Conservation (phyloP, 164 flowering plant genomes). For the Dillenia turbinata region DNA sequence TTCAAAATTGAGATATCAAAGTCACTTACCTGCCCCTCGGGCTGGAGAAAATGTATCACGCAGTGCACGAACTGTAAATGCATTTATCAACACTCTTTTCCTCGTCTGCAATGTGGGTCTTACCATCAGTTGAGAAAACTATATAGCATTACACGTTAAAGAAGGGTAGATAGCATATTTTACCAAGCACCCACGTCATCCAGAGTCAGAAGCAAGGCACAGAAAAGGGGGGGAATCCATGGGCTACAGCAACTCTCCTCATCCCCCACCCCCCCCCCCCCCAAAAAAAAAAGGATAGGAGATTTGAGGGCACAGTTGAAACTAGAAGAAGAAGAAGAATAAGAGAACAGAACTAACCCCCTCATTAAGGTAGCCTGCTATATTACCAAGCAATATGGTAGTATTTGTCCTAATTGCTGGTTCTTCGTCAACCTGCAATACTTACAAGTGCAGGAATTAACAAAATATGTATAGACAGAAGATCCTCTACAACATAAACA, state of each 20-base stretch:
- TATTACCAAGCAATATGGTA: conserved; percentile 93
- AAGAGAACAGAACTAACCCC: conserved; percentile 61
- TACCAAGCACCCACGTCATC: too few relatives aligned
- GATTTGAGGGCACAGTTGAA: too few relatives aligned
- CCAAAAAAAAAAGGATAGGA: too few relatives aligned
- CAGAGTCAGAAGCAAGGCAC: too few relatives aligned
- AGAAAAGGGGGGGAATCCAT: too few relatives aligned
- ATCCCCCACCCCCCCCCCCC: too few relatives aligned
- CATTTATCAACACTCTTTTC: conserved; percentile 97
- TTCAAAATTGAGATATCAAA: not conserved
- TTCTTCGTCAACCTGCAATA: conserved; percentile 94
- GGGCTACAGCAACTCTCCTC: too few relatives aligned
- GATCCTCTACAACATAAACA: too few relatives aligned
- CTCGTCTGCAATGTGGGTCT: conserved; percentile 57
- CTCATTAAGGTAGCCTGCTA: conserved; percentile 88
- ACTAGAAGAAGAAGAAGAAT: too few relatives aligned
- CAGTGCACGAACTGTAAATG: conserved; percentile 96
- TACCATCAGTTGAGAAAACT: conserved; percentile 5
- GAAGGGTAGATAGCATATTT: too few relatives aligned
- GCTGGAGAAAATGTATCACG: conserved; percentile 97
- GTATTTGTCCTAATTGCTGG: conserved; percentile 97
- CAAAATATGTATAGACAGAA: not conserved
- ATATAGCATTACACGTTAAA: too few relatives aligned
- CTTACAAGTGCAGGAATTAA: conserved; percentile 10
- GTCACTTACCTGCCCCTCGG: conserved; percentile 84